Conservation (phyloP, 345 rosid genomes). For the Citrus australasica region DNA sequence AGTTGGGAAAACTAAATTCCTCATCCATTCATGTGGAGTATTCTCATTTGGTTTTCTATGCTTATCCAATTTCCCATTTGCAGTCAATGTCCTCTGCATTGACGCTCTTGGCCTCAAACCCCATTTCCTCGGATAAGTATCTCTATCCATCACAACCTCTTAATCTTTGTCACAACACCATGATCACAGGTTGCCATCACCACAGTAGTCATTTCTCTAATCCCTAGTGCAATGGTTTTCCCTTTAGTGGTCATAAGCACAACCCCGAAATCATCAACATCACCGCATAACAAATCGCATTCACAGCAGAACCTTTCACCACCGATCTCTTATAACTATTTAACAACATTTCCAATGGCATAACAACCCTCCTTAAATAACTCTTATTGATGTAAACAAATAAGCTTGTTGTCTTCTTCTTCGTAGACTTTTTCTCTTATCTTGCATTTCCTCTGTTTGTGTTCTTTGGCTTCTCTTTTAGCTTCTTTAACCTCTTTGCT, state of each 20-base stretch:
- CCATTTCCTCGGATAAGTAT: constrained; percentile 91
- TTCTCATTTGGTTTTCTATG: constrained; percentile 79
- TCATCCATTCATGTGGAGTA: constrained; percentile 70
- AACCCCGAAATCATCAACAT: constrained; percentile 24
- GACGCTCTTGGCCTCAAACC: constrained; percentile 82
- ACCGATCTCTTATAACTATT: constrained; percentile 81
- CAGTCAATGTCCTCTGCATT: constrained; percentile 72
- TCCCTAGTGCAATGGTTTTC: constrained; percentile 79
- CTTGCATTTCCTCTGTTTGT: too few species aligned
- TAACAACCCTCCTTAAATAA: constrained; percentile 80
- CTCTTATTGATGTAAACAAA: constrained; percentile 23
- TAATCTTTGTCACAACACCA: constrained; percentile 79
- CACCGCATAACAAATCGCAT: constrained; percentile 90
- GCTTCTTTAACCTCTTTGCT: too few species aligned
- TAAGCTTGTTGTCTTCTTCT: too few species aligned
- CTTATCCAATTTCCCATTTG: constrained; percentile 80
- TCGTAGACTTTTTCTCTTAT: too few species aligned
- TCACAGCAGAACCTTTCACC: constrained; percentile 83
- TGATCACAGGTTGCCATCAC: constrained; percentile 97
- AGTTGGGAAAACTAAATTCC: constrained; percentile 64
- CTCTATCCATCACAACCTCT: constrained; percentile 92
- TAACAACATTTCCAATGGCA: constrained; percentile 81
- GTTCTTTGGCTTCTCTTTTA: too few species aligned
- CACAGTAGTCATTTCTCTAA: constrained; percentile 88
- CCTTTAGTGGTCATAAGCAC: constrained; percentile 94